Percentiles rank a stretch among this genome's conserved stretches.
Conservation (phyloP, 495 filamentous ascomycete species). For the Parathielavia hyrcaniae region DNA sequence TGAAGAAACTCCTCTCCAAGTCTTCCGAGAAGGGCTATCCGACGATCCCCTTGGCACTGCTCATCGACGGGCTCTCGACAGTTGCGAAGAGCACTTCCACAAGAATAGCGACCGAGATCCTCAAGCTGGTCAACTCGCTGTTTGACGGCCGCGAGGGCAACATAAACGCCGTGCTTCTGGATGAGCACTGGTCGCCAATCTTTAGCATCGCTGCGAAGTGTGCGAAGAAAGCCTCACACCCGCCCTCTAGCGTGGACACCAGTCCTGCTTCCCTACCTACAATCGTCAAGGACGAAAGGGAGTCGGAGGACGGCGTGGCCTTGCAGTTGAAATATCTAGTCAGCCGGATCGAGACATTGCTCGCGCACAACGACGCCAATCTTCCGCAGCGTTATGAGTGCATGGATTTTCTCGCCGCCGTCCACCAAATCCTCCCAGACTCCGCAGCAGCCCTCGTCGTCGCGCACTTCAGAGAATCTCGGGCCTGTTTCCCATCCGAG, state of each 20-base stretch:
- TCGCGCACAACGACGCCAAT: conserved; percentile 33
- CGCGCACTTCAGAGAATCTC: conserved; percentile 52
- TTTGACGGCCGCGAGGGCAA: conserved; percentile 40
- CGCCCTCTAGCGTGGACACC: conserved; percentile 16
- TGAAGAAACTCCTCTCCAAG: conserved; percentile 58
- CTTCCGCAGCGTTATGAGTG: conserved; percentile 56
- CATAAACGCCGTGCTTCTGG: conserved; percentile 42
- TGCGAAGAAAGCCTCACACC: conserved; percentile 34
- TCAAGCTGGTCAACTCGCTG: conserved; percentile 48
- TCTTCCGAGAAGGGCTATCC: conserved; percentile 59
- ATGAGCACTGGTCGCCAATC: conserved; percentile 50
- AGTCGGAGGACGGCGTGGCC: conserved; percentile 34
- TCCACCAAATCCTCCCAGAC: conserved; percentile 53
- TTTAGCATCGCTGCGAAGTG: conserved; percentile 44
- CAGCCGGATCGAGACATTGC: conserved; percentile 40
- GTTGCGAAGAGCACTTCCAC: conserved; percentile 50
- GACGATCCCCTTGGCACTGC: conserved; percentile 48
- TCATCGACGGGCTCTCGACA: conserved; percentile 53
- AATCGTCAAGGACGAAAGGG: conserved; percentile 21
- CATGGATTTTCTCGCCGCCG: conserved; percentile 61
- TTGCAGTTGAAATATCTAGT: conserved; percentile 35
- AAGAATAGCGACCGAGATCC: conserved; percentile 47
- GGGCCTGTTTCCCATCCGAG: conserved; percentile 66
- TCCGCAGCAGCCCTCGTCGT: conserved; percentile 53
- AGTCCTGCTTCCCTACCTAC: conserved; percentile 11